phyloP scores from a whole-genome alignment of 1,139 yeast genomes.

The Protomyces lactucae-debilis region DNA sequence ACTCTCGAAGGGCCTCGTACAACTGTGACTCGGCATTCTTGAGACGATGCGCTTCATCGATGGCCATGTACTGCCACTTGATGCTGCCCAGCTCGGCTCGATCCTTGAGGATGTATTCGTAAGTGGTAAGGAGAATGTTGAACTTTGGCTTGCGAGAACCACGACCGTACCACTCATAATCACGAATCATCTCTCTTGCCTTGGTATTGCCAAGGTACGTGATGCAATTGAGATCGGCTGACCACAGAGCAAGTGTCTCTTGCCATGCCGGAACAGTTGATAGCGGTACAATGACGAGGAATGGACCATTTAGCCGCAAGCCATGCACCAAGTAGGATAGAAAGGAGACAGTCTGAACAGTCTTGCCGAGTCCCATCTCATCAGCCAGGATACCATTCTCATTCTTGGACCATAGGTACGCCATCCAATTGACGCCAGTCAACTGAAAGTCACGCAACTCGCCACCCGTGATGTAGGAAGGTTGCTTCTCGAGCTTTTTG shows the following conservation, averaged over 20 bases:
- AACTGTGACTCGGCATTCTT: slow-evolving; percentile 91
- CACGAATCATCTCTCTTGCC: slow-evolving; percentile 75
- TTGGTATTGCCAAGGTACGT: slow-evolving; percentile 89
- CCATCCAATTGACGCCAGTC: slow-evolving; percentile 99
- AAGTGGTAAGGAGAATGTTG: slow-evolving; percentile 83
- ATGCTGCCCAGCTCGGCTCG: slow-evolving; percentile 70
- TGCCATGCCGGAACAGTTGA: slow-evolving; percentile 99
- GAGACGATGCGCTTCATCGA: slow-evolving; percentile 96
- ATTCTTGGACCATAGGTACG: slow-evolving; percentile 93
- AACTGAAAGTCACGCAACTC: slow-evolving; percentile 94
- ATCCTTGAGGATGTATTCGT: slow-evolving; percentile 91
- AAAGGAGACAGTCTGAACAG: slow-evolving; percentile 94
- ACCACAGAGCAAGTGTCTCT: slow-evolving; percentile 96
- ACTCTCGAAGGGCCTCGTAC: slow-evolving; percentile 78
- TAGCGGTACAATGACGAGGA: slow-evolving; percentile 88
- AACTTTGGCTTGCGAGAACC: slow-evolving; percentile 58
- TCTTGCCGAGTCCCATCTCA: slow-evolving; percentile 98
- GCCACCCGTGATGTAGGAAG: slow-evolving; percentile 83
- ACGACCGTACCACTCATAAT: slow-evolving; percentile 72
- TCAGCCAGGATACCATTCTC: slow-evolving; percentile 98
- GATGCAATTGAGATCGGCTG: slow-evolving; percentile 90
- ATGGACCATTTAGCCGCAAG: slow-evolving; percentile 95
- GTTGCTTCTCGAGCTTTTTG: slow-evolving; percentile 81
- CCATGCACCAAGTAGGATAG: slow-evolving; percentile 92
- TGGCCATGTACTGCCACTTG: slow-evolving; percentile 95